A percentile compares a stretch with the other conserved stretches of the same genome.
Evolutionary conservation across 805 yeast species (phyloP).

Genomic region (Priceomyces medius): DNA sequence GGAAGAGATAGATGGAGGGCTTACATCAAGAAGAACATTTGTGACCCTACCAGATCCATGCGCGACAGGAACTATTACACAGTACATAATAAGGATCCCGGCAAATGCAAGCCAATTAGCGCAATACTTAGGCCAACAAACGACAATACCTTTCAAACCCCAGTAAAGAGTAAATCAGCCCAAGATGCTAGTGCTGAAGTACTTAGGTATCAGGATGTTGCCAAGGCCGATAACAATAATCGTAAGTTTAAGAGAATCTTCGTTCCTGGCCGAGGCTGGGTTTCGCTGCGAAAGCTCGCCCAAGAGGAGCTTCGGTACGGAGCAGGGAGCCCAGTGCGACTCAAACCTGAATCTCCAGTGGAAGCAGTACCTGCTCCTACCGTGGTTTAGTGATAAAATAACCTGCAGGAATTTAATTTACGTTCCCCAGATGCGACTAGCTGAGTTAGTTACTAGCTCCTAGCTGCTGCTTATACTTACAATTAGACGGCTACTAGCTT

Average conservation of each 20-base stretch:
- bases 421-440: too few species aligned
- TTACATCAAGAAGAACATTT: constrained; percentile 14
- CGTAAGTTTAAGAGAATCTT: constrained; percentile 43
- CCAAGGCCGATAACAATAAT: constrained; percentile 33
- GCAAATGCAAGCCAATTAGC: background rate
- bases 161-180: background rate
- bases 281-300: constrained; percentile 26
- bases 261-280: constrained; percentile 54
- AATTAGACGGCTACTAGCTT: too few species aligned
- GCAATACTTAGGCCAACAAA: background rate
- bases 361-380: background rate
- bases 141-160: background rate
- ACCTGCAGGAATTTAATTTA: too few species aligned
- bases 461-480: too few species aligned
- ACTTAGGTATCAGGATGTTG: constrained; percentile 18
- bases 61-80: too few species aligned
- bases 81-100: too few species aligned
- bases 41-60: too few species aligned
- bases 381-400: too few species aligned
- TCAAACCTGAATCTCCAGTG: background rate
- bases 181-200: background rate
- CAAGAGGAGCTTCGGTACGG: constrained; percentile 18
- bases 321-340: constrained; percentile 2
- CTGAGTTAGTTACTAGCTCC: too few species aligned
- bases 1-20: constrained; percentile 26